Conservation (phyloP, 1,284 basidiomycete genomes). For the Volvariella surrecta region DNA sequence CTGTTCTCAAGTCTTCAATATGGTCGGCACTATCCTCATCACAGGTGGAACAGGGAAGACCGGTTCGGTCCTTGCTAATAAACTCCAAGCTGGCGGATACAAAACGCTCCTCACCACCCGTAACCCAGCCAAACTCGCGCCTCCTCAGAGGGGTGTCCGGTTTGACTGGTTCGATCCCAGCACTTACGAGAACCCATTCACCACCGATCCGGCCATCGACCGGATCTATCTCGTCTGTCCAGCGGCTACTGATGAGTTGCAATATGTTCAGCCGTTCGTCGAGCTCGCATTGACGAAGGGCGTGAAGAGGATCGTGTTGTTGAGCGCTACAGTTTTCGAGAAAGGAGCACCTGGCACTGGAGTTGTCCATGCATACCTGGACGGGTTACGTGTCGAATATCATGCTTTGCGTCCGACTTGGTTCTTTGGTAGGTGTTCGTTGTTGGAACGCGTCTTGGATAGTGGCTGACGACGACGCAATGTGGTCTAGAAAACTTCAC, state of each 20-base stretch:
- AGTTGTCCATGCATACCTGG: constrained; percentile 19
- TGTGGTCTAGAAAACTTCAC: constrained; percentile 4
- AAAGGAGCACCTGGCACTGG: constrained; percentile 14
- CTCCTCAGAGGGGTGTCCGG: constrained; percentile 13
- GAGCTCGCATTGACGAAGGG: constrained; percentile 21
- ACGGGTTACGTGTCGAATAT: constrained; percentile 18
- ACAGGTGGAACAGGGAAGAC: constrained; percentile 16
- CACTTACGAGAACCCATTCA: constrained; percentile 7
- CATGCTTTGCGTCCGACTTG: constrained; percentile 22
- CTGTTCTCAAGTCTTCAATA: constrained; percentile 3
- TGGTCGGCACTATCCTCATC: constrained; percentile 14
- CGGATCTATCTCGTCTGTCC: constrained; percentile 14
- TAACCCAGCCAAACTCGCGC: constrained; percentile 5
- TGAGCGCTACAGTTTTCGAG: constrained; percentile 16
- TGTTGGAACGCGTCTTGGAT: not conserved
- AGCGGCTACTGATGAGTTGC: constrained; percentile 10
- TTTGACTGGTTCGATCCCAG: constrained; percentile 8
- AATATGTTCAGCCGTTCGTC: constrained; percentile 20
- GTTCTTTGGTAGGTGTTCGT: constrained; percentile 19
- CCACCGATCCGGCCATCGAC: not conserved
- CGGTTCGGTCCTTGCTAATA: constrained; percentile 11
- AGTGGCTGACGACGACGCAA: not conserved
- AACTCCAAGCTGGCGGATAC: constrained; percentile 9
- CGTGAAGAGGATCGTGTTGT: constrained; percentile 22
- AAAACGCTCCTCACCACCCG: constrained; percentile 14